phyloP scores from a whole-genome alignment of 306 rosid genomes.

The Cercis canadensis region DNA sequence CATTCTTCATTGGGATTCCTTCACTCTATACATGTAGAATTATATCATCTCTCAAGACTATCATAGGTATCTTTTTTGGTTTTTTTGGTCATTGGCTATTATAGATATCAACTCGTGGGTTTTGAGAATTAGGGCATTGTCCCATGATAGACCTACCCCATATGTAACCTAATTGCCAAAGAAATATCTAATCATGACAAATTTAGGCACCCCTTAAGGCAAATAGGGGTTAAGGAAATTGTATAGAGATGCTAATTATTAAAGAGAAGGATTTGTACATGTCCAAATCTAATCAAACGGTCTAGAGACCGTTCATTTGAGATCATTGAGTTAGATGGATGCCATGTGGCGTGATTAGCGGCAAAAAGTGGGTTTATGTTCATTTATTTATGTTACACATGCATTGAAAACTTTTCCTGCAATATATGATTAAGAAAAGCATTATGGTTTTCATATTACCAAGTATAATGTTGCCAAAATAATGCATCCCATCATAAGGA shows the following conservation, averaged over 20 bases:
- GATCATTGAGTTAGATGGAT: conserved; percentile 43
- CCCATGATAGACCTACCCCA: conserved; percentile 41
- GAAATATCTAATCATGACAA: conserved; percentile 48
- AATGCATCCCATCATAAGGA: conserved; percentile 49
- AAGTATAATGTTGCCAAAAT: conserved; percentile 42
- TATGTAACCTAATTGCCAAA: conserved; percentile 43
- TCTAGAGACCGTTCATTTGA: conserved; percentile 8
- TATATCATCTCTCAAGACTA: conserved; percentile 44
- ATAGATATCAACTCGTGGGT: conserved; percentile 24
- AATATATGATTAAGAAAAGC: conserved; percentile 26
- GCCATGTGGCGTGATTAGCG: conserved; percentile 63
- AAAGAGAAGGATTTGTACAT: neutral
- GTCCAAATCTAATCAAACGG: conserved; percentile 37
- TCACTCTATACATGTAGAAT: conserved; percentile 51
- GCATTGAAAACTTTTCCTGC: conserved; percentile 36
- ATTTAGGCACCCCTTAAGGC: conserved; percentile 39
- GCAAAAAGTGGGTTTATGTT: conserved; percentile 44
- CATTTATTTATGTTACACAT: conserved; percentile 39
- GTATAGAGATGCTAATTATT: neutral
- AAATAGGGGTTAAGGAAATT: conserved; percentile 6
- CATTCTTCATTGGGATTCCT: conserved; percentile 88
- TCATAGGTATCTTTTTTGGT: conserved; percentile 18
- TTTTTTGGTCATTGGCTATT: no score
- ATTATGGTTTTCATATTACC: conserved; percentile 32
- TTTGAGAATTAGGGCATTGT: conserved; percentile 18